Evolutionary conservation across 495 filamentous ascomycete genomes (phyloP).

Genomic region (Hypoxylon subgilvum): DNA sequence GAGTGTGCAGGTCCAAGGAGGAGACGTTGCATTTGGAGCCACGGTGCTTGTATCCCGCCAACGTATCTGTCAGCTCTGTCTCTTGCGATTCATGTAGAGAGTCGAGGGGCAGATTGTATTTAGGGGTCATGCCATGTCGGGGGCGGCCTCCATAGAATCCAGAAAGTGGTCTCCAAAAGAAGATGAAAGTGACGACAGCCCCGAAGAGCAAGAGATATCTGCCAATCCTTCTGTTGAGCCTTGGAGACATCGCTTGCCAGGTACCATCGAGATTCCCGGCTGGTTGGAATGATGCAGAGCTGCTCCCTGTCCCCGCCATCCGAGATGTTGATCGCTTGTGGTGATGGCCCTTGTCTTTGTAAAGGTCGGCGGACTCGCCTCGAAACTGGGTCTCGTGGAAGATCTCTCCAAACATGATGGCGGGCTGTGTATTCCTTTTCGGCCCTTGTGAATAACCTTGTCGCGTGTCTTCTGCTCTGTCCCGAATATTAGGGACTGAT

Average conservation of each 20-base stretch:
- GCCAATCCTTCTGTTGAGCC: not conserved
- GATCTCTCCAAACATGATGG: conserved; percentile 4
- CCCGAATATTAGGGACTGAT: too few species aligned
- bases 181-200: not conserved
- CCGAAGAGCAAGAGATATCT: conserved; percentile 12
- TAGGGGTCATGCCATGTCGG: not conserved
- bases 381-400: not conserved
- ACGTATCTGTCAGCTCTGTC: conserved; percentile 25
- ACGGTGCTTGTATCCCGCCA: conserved; percentile 34
- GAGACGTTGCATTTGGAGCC: conserved; percentile 54
- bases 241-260: conserved; percentile 16
- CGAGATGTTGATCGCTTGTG: conserved; percentile 8
- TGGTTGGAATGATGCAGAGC: not conserved
- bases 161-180: not conserved
- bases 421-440: not conserved
- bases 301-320: conserved; percentile 10
- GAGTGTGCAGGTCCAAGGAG: conserved; percentile 56
- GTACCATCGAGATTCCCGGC: not conserved
- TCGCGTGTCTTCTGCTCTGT: too few species aligned
- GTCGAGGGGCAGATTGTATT: conserved; percentile 14
- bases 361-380: not conserved
- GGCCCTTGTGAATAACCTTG: too few species aligned
- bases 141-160: not conserved
- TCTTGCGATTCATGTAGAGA: conserved; percentile 13
- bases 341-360: conserved; percentile 24